Percentiles rank a stretch among this genome's conserved stretches.
Conservation (phyloP, 2,329 filamentous ascomycete genomes). For the Calycina herbarum region DNA sequence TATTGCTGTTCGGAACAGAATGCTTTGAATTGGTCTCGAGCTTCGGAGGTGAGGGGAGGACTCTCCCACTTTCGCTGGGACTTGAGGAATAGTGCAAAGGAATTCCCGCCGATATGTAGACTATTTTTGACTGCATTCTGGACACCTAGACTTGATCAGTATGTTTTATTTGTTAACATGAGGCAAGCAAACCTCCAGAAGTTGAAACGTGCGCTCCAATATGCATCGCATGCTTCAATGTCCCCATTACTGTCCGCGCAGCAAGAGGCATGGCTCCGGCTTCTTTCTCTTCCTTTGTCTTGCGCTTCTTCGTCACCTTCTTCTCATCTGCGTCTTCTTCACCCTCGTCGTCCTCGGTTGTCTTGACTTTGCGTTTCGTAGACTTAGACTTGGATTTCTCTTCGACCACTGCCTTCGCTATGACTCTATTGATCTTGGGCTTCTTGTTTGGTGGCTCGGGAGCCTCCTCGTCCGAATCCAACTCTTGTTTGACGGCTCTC, state of each 20-base stretch:
- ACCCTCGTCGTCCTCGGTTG: slow-evolving; percentile 29
- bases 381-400: slow-evolving; percentile 25
- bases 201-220: slow-evolving; percentile 82
- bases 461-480: neutral
- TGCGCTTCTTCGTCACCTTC: slow-evolving; percentile 45
- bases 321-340: slow-evolving; percentile 21
- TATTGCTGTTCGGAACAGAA: slow-evolving; percentile 70
- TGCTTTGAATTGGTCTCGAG: slow-evolving; percentile 67
- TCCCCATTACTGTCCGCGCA: slow-evolving; percentile 61
- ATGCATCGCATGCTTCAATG: slow-evolving; percentile 70
- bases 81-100: slow-evolving; percentile 93
- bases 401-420: slow-evolving; percentile 24
- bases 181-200: too few species aligned
- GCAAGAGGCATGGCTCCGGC: slow-evolving; percentile 64
- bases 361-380: slow-evolving; percentile 32
- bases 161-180: neutral
- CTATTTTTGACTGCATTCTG: slow-evolving; percentile 84
- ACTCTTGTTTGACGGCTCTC: neutral
- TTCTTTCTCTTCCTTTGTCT: slow-evolving; percentile 57
- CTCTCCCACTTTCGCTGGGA: slow-evolving; percentile 94
- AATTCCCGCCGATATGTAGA: slow-evolving; percentile 81
- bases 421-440: slow-evolving; percentile 24
- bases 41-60: slow-evolving; percentile 69
- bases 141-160: slow-evolving; percentile 57
- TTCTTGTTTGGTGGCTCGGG: neutral